Evolutionary conservation across 2,329 filamentous ascomycete species (phyloP), one percentile per base, ranked within the genome.

Genomic region (Colletotrichum noveboracense): DNA sequence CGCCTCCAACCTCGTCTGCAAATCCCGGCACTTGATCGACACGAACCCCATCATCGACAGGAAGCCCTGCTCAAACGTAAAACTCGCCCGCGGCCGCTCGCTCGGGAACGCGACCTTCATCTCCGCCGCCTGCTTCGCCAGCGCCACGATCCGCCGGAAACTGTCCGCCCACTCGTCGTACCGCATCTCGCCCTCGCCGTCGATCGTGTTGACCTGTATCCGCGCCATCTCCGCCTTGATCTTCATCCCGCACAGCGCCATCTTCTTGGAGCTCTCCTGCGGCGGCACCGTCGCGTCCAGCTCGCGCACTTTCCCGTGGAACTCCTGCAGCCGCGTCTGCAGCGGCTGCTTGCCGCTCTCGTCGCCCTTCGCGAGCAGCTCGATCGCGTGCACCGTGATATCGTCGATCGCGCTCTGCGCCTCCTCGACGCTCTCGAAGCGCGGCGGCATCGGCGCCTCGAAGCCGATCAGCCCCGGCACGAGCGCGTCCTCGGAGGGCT

Each of bases 101-200:
- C 66, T 61, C 5, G 62, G 72, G 21, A 36, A 43, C 16, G 52
- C 18, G 7, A 38, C 55, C 28, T 56, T 71, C 43, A 75, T 21
- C 26, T 70, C 55, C 7, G 75, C 68, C 12, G 75, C 75, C 2
- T 65, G 71, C 26, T 61, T 30, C 16, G 82, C 83, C 0, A 85
- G 77, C 1, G 82, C 80, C 52, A 87, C 81, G 55, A 87, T 83
- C 34, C 80, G 77, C 9, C 82, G 80, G 38, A 87, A 87, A 9
- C 79, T 79, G 3, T 81, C 68, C 1, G 83, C 71, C 62, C 86
- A 80, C 2, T 77, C 75, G 70, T 87, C 86, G 70, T 80, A 86
- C 2, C 80, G 80, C 18, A 81, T 76, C 75, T 88, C 84, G 14
- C 71, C 69, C 7, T 76, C 74, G 10, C 80, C 78, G 5, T 75